Evolutionary conservation across 2,329 filamentous ascomycete genomes (phyloP).

Genomic region (Aureobasidium uvarum): DNA sequence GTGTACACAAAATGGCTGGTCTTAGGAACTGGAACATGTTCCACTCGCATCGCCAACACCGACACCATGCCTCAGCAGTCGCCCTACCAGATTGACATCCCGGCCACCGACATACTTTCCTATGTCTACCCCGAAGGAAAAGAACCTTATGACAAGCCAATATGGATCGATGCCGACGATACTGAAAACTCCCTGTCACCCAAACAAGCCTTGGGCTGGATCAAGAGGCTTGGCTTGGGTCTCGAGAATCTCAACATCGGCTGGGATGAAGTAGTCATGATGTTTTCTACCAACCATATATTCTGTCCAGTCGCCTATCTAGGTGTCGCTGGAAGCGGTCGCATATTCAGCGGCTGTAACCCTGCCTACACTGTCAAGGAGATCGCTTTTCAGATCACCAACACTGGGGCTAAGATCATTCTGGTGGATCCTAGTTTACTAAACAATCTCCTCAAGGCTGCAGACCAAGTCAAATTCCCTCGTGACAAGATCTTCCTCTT

Average conservation of each 20-base stretch:
- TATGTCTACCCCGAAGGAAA: conserved; percentile 41
- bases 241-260: conserved; percentile 49
- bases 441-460: conserved; percentile 46
- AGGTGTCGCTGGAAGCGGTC: conserved; percentile 54
- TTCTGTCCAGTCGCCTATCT: conserved; percentile 57
- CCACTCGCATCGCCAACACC: not conserved
- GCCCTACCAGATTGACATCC: conserved; percentile 50
- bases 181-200: conserved; percentile 49
- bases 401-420: conserved; percentile 52
- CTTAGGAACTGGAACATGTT: not conserved
- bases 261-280: conserved; percentile 54
- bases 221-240: conserved; percentile 52
- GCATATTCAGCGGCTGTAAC: conserved; percentile 57
- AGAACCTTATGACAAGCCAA: conserved; percentile 46
- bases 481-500: conserved; percentile 50
- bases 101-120: conserved; percentile 46
- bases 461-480: conserved; percentile 45
- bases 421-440: conserved; percentile 52
- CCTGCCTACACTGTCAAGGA: conserved; percentile 54
- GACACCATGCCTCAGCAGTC: conserved; percentile 48
- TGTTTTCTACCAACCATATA: conserved; percentile 56
- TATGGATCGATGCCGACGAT: conserved; percentile 56
- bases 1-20: conserved; percentile 13
- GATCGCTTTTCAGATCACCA: conserved; percentile 53
- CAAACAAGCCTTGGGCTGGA: conserved; percentile 51